Percentiles rank a stretch among this genome's conserved stretches.
These are phyloP conservation scores for Ophiostoma himal-ulmi DNA, from an alignment of 2,329 filamentous ascomycete genomes.

Conservation along the genomic window DNA sequence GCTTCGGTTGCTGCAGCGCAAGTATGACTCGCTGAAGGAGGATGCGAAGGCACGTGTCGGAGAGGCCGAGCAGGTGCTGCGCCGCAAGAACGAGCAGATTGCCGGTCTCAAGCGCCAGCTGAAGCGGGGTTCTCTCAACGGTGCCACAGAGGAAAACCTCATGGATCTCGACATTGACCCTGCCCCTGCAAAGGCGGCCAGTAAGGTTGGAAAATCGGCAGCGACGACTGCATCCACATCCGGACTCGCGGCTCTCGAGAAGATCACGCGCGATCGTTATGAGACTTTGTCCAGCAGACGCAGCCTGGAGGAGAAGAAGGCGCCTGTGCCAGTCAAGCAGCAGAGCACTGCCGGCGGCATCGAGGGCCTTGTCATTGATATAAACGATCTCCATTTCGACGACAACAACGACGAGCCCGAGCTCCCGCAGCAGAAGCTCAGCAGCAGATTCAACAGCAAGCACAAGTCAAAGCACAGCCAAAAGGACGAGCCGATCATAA, in stretches of 20 bases:
- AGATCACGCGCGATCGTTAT: slow-evolving; percentile 16
- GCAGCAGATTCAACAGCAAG: background rate
- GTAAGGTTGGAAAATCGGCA: background rate
- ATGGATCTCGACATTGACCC: background rate
- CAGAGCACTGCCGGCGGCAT: background rate
- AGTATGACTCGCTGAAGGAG: slow-evolving; percentile 48
- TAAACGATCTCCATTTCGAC: slow-evolving; percentile 12
- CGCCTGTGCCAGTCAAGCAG: background rate
- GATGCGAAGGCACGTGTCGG: slow-evolving; percentile 49
- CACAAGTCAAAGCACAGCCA: background rate
- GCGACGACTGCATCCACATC: background rate
- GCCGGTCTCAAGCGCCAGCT: slow-evolving; percentile 37
- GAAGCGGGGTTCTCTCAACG: background rate
- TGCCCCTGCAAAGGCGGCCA: background rate
- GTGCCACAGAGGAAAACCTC: background rate
- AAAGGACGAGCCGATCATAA: slow-evolving; percentile 7
- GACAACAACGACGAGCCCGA: slow-evolving; percentile 6
- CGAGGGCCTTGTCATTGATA: slow-evolving; percentile 20
- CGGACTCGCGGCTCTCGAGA: background rate
- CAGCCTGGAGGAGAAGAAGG: background rate
- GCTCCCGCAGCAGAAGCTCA: slow-evolving; percentile 20
- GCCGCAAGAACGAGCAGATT: slow-evolving; percentile 53
- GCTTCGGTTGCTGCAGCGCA: slow-evolving; percentile 44
- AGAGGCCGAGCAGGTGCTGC: slow-evolving; percentile 51
- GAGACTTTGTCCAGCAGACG: slow-evolving; percentile 21